Base-by-base conservation (phyloP, 768 basidiomycete species). In the Amanita polypyramis region DNA sequence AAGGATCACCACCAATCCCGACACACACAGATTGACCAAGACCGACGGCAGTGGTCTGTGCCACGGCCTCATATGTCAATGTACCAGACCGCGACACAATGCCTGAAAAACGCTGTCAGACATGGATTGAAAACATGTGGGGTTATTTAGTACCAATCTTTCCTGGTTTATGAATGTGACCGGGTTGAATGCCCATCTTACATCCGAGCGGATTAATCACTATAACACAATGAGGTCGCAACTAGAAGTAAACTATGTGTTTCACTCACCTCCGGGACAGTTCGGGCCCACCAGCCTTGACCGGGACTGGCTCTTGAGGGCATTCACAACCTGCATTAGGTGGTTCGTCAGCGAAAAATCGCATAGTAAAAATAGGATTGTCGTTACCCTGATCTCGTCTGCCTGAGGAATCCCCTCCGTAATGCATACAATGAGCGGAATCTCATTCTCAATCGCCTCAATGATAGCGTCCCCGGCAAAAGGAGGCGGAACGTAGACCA, bases 151-250 rank as follows among this genome's bases (percentile, higher is more conserved):
- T 56, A 88, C 94, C 95, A 56, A 99, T 95, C 57, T 88, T 91
- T 46, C 96, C 96, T 48, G 95, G 93, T 56, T 66, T 90, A 72
- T 98, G 96, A 58, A 99, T 97, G 62, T 96, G 92, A 21, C 93
- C 96, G 10, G 96, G 96, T 60, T 90, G 87, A 60, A 99, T 99
- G 51, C 96, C 96, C 82, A 99, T 97, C 74, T 98, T 98, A 75
- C 96, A 99, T 17, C 95, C 95, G 34, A 85, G 73, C 14, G 95
- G 94, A 60, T 95, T 94, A 61, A 98, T 97, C 58, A 99, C 83
- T 75, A 14, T 19, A 34, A 20, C 23, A 14, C 25, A 4, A 27
- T 27, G 25, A n/a, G 17, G 8, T 17, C 7, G 20, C 37, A 38
- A 38, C 6, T 38, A 10, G 36, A 11, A 7, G 2, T 19, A 20